Base-by-base conservation (phyloP, 192 early-diverging fungal species). In the Umbelopsis sp. region DNA sequence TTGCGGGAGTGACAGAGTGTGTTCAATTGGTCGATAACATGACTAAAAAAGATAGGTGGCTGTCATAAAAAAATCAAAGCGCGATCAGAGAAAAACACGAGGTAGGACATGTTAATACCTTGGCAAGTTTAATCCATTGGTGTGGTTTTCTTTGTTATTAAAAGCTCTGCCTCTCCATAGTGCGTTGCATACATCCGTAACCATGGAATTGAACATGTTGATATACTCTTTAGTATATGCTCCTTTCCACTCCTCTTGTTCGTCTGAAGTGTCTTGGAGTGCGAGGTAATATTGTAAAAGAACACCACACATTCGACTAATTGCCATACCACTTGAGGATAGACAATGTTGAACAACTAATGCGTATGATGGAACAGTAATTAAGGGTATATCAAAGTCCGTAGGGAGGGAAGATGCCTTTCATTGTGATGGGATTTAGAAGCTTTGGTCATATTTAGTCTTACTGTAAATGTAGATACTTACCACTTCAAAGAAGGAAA, bases 121-220 rank as follows among this genome's bases (percentile, higher is more conserved):
- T 14, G 81, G 45, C 26, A 87, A 29, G 0, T 74, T 71, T 43
- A 83, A 85, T 3, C 80, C 79, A 45, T 41, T 71, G 0, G 81
- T 49, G 43, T 82, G 78, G 32, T 76, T 77, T 22, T 82, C 82
- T 4, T 51, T 20, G 43, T 76, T 75, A 66, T 78, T 82, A 31
- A 85, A 81, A 2, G 80, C 77, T 1, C 77, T 72, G 52, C 79
- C 82, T 24, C 82, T 70, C 83, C 83, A 87, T 0, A 85, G 38
- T 54, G 77, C 75, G 45, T 83, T 83, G 45, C 82, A 87, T 9
- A 85, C 74, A 38, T 87, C 86, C 78, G 82, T 83, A 5, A 85
- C 83, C 68, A 76, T 83, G 14, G 82, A 80, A 74, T 87, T 87
- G 66, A 87, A 87, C 36, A 73, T 73, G 45, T 81, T 73, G 24